Evolutionary conservation across 257 asterid genomes (phyloP).

Genomic region (Solanum tarijense): DNA sequence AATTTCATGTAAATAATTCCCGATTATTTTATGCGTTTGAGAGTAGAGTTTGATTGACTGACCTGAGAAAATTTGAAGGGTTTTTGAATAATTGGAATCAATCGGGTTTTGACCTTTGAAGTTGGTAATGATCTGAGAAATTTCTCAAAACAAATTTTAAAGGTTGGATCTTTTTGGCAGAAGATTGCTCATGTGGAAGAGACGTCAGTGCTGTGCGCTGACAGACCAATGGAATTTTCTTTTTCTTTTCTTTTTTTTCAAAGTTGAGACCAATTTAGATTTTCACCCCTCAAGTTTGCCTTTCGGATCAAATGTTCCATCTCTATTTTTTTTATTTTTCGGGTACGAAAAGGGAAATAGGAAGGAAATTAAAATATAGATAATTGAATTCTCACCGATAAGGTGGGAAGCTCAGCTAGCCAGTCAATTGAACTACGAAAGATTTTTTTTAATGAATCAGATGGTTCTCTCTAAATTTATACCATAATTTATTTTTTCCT

Average conservation of each 20-base stretch:
- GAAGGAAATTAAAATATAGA: background rate
- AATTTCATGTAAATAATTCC: background rate
- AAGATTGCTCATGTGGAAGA: background rate
- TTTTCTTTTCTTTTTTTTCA: background rate
- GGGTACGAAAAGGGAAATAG: background rate
- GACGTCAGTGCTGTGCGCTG: background rate
- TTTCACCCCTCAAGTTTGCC: background rate
- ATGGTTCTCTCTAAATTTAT: background rate
- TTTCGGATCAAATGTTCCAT: background rate
- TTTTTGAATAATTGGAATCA: background rate
- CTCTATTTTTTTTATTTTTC: background rate
- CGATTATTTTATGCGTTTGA: background rate
- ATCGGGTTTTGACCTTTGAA: background rate
- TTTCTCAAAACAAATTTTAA: background rate
- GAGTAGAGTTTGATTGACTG: background rate
- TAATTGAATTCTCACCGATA: background rate
- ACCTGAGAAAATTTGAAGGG: background rate
- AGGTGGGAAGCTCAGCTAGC: background rate
- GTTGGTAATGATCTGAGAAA: background rate
- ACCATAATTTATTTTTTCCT: fast-evolving
- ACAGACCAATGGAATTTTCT: background rate
- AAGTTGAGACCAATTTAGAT: background rate
- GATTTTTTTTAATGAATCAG: background rate
- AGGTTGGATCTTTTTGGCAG: background rate
- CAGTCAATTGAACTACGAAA: background rate